A percentile compares a stretch with the other conserved stretches of the same genome.
Evolutionary conservation across 495 filamentous ascomycete species (phyloP).

Genomic region (Saxispiralis lemnorum): DNA sequence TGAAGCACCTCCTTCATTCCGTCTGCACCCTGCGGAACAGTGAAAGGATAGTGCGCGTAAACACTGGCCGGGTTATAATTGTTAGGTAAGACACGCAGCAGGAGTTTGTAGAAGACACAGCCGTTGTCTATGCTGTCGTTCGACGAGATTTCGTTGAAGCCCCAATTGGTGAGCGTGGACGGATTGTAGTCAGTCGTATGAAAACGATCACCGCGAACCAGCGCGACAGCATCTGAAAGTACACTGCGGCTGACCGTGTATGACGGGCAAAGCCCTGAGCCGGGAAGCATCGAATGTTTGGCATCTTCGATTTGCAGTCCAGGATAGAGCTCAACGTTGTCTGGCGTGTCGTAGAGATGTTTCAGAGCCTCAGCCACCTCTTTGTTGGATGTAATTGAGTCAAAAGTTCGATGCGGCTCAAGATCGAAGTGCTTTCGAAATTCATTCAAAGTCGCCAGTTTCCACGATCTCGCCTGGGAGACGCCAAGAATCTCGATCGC

Average conservation of each 20-base stretch:
- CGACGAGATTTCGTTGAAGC: slow-evolving; percentile 35
- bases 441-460: slow-evolving; percentile 68
- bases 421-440: slow-evolving; percentile 69
- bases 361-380: slow-evolving; percentile 53
- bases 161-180: slow-evolving; percentile 68
- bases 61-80: slow-evolving; percentile 39
- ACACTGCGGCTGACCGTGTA: slow-evolving; percentile 73
- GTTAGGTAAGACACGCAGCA: slow-evolving; percentile 41
- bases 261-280: slow-evolving; percentile 63
- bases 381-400: slow-evolving; percentile 68
- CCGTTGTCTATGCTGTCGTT: slow-evolving; percentile 36
- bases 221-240: slow-evolving; percentile 65
- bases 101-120: slow-evolving; percentile 42
- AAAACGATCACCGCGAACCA: slow-evolving; percentile 78
- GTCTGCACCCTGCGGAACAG: slow-evolving; percentile 26
- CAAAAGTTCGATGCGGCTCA: slow-evolving; percentile 56
- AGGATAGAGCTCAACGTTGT: slow-evolving; percentile 67
- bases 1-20: slow-evolving; percentile 36
- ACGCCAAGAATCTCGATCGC: slow-evolving; percentile 75
- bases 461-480: slow-evolving; percentile 67
- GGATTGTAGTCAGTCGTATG: slow-evolving; percentile 60
- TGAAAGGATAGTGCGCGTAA: slow-evolving; percentile 43
- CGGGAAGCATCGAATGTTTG: slow-evolving; percentile 55
- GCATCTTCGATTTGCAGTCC: slow-evolving; percentile 67
- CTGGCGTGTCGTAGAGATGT: slow-evolving; percentile 61